Evolutionary conservation across 1,284 basidiomycete genomes (phyloP).

Genomic region (Moesziomyces antarcticus): DNA sequence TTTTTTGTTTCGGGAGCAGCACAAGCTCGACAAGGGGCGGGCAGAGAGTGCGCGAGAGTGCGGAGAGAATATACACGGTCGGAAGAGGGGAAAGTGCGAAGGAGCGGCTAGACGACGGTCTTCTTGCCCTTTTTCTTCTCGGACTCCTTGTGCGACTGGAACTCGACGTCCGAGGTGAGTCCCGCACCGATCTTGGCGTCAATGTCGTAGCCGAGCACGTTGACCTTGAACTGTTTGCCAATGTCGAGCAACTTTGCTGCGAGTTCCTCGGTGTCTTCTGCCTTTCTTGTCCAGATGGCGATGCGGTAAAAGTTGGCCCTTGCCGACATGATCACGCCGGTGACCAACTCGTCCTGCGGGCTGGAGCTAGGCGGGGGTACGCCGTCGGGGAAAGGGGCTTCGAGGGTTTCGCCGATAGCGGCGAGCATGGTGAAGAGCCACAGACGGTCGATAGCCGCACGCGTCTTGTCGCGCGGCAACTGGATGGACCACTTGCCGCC

Average conservation of each 20-base stretch:
- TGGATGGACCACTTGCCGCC: slow-evolving; percentile 99
- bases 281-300: slow-evolving; percentile 89
- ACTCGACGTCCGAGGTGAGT: slow-evolving; percentile 70
- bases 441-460: slow-evolving; percentile 85
- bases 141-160: slow-evolving; percentile 69
- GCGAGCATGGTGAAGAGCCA: slow-evolving; percentile 86
- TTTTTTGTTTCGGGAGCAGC: too few species aligned
- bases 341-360: slow-evolving; percentile 58
- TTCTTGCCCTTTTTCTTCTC: slow-evolving; percentile 89
- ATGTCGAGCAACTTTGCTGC: slow-evolving; percentile 76
- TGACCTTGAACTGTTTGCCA: slow-evolving; percentile 87
- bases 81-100: too few species aligned
- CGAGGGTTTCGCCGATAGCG: slow-evolving; percentile 66
- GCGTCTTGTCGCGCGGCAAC: slow-evolving; percentile 93
- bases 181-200: slow-evolving; percentile 77
- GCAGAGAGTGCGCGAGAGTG: neutral
- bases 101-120: slow-evolving; percentile 75
- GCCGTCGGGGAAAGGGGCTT: slow-evolving; percentile 54
- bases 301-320: slow-evolving; percentile 95
- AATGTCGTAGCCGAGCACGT: slow-evolving; percentile 83
- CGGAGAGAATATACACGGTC: neutral
- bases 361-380: slow-evolving; percentile 39
- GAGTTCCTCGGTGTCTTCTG: slow-evolving; percentile 72
- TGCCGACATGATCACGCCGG: slow-evolving; percentile 88
- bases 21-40: too few species aligned